These are phyloP conservation scores for Chalciporus chontae DNA, from an alignment of 768 basidiomycete genomes.

Conservation along the genomic window DNA sequence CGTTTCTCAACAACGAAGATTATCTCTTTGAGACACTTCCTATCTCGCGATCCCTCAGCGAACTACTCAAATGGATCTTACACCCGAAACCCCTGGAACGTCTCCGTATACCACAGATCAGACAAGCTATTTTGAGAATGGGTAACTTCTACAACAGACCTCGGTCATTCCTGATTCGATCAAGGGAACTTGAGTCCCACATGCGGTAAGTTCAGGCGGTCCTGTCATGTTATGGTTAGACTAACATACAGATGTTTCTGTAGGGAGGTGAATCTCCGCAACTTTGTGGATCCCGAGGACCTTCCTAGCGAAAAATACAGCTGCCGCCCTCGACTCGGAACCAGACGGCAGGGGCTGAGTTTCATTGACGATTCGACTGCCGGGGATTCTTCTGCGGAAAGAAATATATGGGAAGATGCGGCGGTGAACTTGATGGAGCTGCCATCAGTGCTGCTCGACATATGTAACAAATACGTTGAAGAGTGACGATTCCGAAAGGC, in stretches of 20 bases:
- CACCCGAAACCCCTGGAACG: background rate
- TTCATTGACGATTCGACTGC: background rate
- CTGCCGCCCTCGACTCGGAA: too few relatives aligned
- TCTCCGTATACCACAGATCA: background rate
- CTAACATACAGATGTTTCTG: background rate
- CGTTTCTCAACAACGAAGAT: background rate
- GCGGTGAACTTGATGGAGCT: background rate
- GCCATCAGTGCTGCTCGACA: background rate
- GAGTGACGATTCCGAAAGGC: too few relatives aligned
- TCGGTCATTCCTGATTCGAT: background rate
- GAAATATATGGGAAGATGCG: background rate
- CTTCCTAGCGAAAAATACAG: background rate
- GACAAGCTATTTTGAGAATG: background rate
- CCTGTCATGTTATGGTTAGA: too few relatives aligned
- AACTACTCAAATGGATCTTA: slow-evolving; percentile 1
- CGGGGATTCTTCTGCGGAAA: background rate
- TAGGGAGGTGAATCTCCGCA: background rate
- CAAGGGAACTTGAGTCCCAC: too few relatives aligned
- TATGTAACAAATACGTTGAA: background rate
- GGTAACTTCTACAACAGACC: background rate
- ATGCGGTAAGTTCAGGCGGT: slow-evolving; percentile 22
- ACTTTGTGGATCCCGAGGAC: background rate
- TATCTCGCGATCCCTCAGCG: slow-evolving; percentile 6
- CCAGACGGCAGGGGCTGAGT: background rate
- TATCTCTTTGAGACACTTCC: background rate